Percentiles rank a stretch among this genome's conserved stretches.
phyloP scores from a whole-genome alignment of 352 stramenopile genomes.

The Globisporangium cylindrosporum region DNA sequence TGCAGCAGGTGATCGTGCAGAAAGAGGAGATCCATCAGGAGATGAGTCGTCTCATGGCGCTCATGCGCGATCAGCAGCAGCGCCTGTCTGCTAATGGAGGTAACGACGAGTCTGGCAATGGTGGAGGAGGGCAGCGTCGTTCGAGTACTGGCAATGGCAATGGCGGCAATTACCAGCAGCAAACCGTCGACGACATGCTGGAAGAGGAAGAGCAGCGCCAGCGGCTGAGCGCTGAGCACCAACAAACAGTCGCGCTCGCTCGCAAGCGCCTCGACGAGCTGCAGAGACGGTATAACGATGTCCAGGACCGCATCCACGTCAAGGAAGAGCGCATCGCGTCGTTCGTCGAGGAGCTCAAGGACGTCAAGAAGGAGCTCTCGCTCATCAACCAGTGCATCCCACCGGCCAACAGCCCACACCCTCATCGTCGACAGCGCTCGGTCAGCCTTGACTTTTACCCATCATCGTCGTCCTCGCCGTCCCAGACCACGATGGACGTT shows the following conservation, averaged over 20 bases:
- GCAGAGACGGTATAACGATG: constrained; percentile 38
- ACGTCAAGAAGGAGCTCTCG: constrained; percentile 52
- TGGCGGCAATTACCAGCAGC: background rate
- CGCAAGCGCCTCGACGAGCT: constrained; percentile 33
- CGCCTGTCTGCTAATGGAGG: background rate
- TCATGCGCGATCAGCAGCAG: constrained; percentile 24
- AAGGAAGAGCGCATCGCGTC: constrained; percentile 51
- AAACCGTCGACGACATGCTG: constrained; percentile 23
- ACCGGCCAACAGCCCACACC: constrained; percentile 21
- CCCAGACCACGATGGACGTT: constrained; percentile 9
- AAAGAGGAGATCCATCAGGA: constrained; percentile 76
- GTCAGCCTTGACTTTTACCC: constrained; percentile 29
- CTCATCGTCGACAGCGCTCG: constrained; percentile 19
- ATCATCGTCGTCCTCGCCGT: background rate
- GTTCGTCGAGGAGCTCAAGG: constrained; percentile 54
- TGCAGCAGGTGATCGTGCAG: constrained; percentile 72
- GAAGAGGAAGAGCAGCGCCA: constrained; percentile 13
- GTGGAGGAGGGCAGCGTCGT: background rate
- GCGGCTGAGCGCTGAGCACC: constrained; percentile 32
- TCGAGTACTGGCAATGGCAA: background rate
- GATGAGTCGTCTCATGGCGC: constrained; percentile 55
- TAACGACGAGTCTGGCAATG: background rate
- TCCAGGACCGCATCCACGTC: constrained; percentile 42
- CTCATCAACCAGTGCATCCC: constrained; percentile 41
- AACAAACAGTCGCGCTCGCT: constrained; percentile 22